Base-by-base conservation (phyloP, 495 filamentous ascomycete species). In the Lasiosphaeria ovina region DNA sequence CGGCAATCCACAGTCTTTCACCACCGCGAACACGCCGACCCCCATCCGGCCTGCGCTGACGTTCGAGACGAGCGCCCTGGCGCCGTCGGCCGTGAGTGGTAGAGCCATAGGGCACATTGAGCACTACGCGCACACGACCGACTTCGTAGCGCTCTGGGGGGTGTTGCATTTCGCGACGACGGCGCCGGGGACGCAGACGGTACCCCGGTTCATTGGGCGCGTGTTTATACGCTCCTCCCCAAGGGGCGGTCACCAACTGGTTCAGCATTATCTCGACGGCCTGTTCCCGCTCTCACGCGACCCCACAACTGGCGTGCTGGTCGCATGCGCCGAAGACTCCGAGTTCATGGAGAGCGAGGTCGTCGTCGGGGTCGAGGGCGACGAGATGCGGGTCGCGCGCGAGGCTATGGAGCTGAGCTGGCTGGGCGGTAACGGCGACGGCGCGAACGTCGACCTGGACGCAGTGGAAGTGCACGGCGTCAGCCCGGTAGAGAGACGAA, bases 61-160 rank as follows among this genome's bases (percentile, higher is more conserved):
- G 10, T 54, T 35, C 31, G 60, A 65, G 34, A 64, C 63, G 10
- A 61, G 57, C 34, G 54, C 66, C 9, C 55, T 59, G 35, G 57
- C 56, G 47, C 63, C 59, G 17, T 60, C 67, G 58, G 44, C 56
- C 45, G 45, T 71, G 55, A 66, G 68, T 0, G 76, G 70, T 62
- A 76, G 82, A 61, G 77, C 83, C 44, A 85, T 94, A 53, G 75
- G 82, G 1, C 79, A 93, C 58, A 89, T 96, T 40, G 92, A 96
- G 70, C 92, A 96, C 71, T 96, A 95, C 70, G 87, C 85, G 14
- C 91, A 93, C 68, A 80, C 81, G 10, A 77, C 76, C 14, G 92
- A 96, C 65, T 88, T 91, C 61, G 90, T 96, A 0, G 81, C 89
- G 1, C 70, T 84, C 3, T 90, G 87, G 78, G 92, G 92, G 3